Evolutionary conservation across 345 rosid species (phyloP).

Genomic region (Boechera stricta): DNA sequence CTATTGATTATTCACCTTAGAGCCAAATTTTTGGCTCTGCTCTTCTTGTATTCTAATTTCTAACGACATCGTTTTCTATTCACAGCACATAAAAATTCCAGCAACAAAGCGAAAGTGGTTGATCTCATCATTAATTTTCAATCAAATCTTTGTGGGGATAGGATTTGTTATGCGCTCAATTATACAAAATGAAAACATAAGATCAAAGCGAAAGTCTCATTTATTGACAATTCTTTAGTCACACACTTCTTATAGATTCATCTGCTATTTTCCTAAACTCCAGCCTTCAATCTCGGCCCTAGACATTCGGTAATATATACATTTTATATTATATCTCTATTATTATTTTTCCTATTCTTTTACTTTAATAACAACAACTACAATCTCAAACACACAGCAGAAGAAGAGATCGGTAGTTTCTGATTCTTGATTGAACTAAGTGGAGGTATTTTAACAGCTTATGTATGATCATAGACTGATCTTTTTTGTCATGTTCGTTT

Average conservation of each 20-base stretch:
- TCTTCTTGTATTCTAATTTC: conserved; percentile 27
- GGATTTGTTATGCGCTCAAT: conserved; percentile 30
- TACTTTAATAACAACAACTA: conserved; percentile 18
- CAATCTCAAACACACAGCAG: not conserved
- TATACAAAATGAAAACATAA: conserved; percentile 29
- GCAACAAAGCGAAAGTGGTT: conserved; percentile 35
- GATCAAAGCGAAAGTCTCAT: conserved; percentile 7
- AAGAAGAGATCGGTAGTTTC: conserved; percentile 20
- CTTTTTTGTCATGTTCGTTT: conserved; percentile 4
- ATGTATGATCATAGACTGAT: not conserved
- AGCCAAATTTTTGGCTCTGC: not conserved
- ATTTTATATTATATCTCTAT: not conserved
- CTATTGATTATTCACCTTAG: not conserved
- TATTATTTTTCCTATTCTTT: not conserved
- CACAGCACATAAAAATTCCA: conserved; percentile 5
- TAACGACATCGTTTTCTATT: conserved; percentile 16
- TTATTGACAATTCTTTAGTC: conserved; percentile 43
- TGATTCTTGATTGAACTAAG: conserved; percentile 16
- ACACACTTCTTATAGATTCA: conserved; percentile 29
- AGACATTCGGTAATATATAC: conserved; percentile 33
- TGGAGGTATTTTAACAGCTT: not conserved
- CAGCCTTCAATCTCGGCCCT: conserved; percentile 46
- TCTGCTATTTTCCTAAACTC: conserved; percentile 44
- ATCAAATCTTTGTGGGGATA: conserved; percentile 37
- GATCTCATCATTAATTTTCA: conserved; percentile 27